These are phyloP conservation scores for Triticum monococcum DNA, from an alignment of 176 grass and related monocot species.

Conservation along the genomic window DNA sequence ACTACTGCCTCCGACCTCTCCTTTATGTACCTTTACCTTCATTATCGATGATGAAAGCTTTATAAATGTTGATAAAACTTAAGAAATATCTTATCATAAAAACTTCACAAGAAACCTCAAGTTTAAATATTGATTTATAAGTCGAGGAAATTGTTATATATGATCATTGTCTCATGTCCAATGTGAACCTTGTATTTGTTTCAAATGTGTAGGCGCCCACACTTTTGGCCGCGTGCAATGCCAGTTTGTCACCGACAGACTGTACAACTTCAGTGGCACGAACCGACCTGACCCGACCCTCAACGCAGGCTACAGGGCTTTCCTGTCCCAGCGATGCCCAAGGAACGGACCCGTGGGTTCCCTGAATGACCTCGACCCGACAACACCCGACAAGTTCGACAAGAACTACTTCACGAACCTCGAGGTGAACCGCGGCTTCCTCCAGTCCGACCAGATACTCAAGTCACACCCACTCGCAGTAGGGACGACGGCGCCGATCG, in stretches of 20 bases:
- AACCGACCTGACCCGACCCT: constrained; percentile 50
- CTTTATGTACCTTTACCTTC: too few species aligned
- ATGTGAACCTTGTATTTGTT: not conserved
- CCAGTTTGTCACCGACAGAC: constrained; percentile 28
- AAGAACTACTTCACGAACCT: constrained; percentile 68
- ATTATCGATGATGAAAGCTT: too few species aligned
- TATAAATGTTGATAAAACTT: too few species aligned
- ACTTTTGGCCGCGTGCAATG: constrained; percentile 64
- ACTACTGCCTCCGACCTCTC: too few species aligned
- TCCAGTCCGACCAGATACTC: constrained; percentile 64
- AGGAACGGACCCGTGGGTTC: not conserved
- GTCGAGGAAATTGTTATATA: too few species aligned
- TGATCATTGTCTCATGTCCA: too few species aligned
- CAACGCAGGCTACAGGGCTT: not conserved
- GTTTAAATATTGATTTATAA: too few species aligned
- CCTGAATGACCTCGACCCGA: constrained; percentile 57
- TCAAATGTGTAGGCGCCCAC: constrained; percentile 45
- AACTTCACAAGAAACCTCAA: too few species aligned
- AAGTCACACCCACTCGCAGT: constrained; percentile 24
- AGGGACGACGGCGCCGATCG: constrained; percentile 27
- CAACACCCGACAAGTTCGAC: constrained; percentile 52
- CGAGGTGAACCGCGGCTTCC: constrained; percentile 31
- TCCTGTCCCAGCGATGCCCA: constrained; percentile 43
- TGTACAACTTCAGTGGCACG: constrained; percentile 63
- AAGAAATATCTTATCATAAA: too few species aligned